phyloP scores from a whole-genome alignment of 768 basidiomycete species.

The Lactarius vividus region DNA sequence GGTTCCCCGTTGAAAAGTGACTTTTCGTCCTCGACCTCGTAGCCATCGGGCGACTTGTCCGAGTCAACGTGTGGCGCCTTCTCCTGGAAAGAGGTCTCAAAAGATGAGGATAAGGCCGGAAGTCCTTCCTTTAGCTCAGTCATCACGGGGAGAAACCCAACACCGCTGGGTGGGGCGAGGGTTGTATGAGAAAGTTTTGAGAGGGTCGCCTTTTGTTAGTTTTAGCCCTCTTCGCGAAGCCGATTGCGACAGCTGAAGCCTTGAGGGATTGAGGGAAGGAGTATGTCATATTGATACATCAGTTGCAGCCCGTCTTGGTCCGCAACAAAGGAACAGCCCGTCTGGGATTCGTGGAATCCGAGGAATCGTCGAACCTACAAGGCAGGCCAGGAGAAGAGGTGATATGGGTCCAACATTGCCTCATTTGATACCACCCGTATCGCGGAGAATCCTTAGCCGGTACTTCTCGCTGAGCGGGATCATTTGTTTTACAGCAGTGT shows the following conservation, averaged over 20 bases:
- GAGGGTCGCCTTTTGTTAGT: not conserved
- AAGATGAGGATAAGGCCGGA: not conserved
- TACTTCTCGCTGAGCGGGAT: not conserved
- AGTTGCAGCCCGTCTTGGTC: no score
- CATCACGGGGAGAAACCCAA: not conserved
- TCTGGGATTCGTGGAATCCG: not conserved
- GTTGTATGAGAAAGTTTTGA: not conserved
- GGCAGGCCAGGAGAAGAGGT: not conserved
- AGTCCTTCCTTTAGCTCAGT: not conserved
- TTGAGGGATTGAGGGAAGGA: not conserved
- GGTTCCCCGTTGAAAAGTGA: slow-evolving; percentile 27
- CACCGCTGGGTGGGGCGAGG: not conserved
- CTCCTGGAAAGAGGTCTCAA: slow-evolving; percentile 1
- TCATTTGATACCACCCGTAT: not conserved
- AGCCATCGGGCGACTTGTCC: not conserved
- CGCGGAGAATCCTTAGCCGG: not conserved
- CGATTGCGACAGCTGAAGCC: slow-evolving; percentile 1
- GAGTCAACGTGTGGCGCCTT: not conserved
- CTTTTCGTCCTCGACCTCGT: slow-evolving; percentile 8
- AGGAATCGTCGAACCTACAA: not conserved
- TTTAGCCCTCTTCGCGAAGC: not conserved
- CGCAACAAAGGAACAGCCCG: no score
- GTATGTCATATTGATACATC: not conserved
- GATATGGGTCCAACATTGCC: not conserved
- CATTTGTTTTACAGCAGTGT: not conserved